Base-by-base conservation (phyloP, 2,329 filamentous ascomycete species). In the Niveomyces coronatus region DNA sequence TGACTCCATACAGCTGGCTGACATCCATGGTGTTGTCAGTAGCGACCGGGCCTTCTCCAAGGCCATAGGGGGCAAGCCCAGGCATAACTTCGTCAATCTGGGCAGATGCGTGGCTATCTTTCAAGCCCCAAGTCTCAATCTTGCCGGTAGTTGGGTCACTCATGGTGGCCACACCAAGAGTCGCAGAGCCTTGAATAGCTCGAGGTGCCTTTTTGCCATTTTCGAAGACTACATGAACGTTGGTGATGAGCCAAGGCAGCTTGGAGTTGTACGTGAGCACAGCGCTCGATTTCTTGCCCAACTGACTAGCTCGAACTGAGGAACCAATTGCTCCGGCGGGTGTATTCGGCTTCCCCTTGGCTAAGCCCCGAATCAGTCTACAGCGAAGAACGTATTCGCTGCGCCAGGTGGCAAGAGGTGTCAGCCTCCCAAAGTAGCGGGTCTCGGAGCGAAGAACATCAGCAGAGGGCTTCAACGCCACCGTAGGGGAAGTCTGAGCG, bases 341-440 rank as follows among this genome's bases (percentile, higher is more conserved):
- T 26, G 79, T 71, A 49, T 71, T 63, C 42, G 89, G 86, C 54
- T 88, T 94, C 35, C 89, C 91, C 43, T 85, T 79, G 32, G 73
- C 74, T 41, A 96, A 67, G 44, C 85, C 91, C 31, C 87, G 76
- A 37, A 96, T 64, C 36, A 96, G 71, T 32, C 85, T 76, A 2
- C 87, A 95, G 32, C 91, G 75, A 40, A 94, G 64, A 33, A 96
- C 82, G 53, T 96, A 98, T 58, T 98, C 91, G 59, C 85, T 95
- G 49, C 89, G 76, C 89, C 91, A 96, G 8, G 88, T 91, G n/a
- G 87, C 83, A 44, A 88, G 63, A 4, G 79, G 71, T 9, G 85
- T 93, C 39, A 98, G 70, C 30, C 88, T 78, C 13, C 84, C 76
- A 53, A 96, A 98, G 46, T 77, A 74, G 31, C 87, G 82, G 49